A percentile compares a stretch with the other conserved stretches of the same genome.
Conservation (phyloP, 78 protist species). For the Paratrimastix pyriformis region DNA sequence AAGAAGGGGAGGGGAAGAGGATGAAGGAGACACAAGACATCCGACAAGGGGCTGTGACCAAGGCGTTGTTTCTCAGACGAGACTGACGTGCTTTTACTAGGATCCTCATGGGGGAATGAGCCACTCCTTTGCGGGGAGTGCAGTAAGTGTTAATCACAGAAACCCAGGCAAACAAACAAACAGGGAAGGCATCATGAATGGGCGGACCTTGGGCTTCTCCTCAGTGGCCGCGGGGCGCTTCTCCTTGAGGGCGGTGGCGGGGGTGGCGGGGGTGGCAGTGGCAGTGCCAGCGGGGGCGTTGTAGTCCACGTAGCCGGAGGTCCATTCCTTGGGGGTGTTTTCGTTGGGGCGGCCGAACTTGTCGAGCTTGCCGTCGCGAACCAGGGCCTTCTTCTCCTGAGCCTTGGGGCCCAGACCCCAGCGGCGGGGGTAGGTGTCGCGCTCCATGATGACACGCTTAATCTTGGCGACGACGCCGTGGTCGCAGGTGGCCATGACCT, state of each 20-base stretch:
- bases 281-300: neutral
- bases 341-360: constrained; percentile 92
- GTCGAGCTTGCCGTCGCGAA: constrained; percentile 90
- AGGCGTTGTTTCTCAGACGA: too few species aligned
- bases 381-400: constrained; percentile 77
- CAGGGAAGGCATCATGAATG: neutral
- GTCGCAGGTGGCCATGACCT: constrained; percentile 81
- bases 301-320: constrained; percentile 44
- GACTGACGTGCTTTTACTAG: too few species aligned
- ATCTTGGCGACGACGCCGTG: constrained; percentile 98
- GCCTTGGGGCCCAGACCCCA: constrained; percentile 96
- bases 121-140: constrained; percentile 17
- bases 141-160: constrained; percentile 4
- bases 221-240: neutral
- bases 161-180: neutral
- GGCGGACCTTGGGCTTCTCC: neutral
- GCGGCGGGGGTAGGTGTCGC: constrained; percentile 93
- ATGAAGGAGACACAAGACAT: too few species aligned
- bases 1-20: too few species aligned
- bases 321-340: constrained; percentile 88
- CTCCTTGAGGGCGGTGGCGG: neutral
- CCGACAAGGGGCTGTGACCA: too few species aligned
- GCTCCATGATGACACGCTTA: constrained; percentile 99
- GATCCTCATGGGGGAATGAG: too few species aligned
- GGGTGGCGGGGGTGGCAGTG: too few species aligned